Percentiles rank a stretch among this genome's conserved stretches.
Evolutionary conservation across 1,284 basidiomycete genomes (phyloP).

Genomic region (Ceratobasidium sp.): DNA sequence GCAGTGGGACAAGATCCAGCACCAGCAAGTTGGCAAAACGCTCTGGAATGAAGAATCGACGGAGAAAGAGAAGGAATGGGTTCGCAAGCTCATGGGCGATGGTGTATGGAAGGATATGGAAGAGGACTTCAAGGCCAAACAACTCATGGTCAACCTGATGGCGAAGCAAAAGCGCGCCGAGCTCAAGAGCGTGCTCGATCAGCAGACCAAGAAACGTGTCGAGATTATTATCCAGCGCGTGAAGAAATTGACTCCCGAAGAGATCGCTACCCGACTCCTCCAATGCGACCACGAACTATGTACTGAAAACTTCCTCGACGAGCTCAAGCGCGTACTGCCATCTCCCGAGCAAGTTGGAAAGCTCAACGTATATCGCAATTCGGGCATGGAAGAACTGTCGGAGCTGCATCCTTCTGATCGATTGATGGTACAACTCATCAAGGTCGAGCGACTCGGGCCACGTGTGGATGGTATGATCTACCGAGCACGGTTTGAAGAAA

Average conservation of each 20-base stretch:
- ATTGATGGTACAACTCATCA: slow-evolving; percentile 96
- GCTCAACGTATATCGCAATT: slow-evolving; percentile 89
- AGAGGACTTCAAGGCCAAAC: slow-evolving; percentile 97
- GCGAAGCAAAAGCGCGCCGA: slow-evolving; percentile 85
- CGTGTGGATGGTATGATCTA: slow-evolving; percentile 96
- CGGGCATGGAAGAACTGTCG: slow-evolving; percentile 87
- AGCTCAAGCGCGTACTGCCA: slow-evolving; percentile 85
- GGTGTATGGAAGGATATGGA: slow-evolving; percentile 98
- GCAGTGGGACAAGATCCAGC: slow-evolving; percentile 97
- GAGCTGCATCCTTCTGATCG: slow-evolving; percentile 93
- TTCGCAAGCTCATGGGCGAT: slow-evolving; percentile 80
- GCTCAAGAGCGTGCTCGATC: slow-evolving; percentile 88
- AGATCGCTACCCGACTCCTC: slow-evolving; percentile 83
- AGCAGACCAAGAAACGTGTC: slow-evolving; percentile 89
- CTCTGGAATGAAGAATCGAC: slow-evolving; percentile 81
- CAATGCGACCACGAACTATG: slow-evolving; percentile 88
- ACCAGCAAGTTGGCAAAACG: slow-evolving; percentile 83
- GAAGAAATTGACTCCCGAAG: slow-evolving; percentile 83
- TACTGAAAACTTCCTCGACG: slow-evolving; percentile 86
- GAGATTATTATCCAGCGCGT: slow-evolving; percentile 91
- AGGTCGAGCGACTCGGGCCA: slow-evolving; percentile 91
- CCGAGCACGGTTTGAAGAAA: slow-evolving; percentile 85
- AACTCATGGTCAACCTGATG: slow-evolving; percentile 85
- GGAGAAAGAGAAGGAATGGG: slow-evolving; percentile 77
- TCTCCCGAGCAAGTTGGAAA: slow-evolving; percentile 93